Percentiles rank a stretch among this genome's conserved stretches.
Evolutionary conservation across 768 basidiomycete genomes (phyloP).

Genomic region (Clitopilus hobsonii): DNA sequence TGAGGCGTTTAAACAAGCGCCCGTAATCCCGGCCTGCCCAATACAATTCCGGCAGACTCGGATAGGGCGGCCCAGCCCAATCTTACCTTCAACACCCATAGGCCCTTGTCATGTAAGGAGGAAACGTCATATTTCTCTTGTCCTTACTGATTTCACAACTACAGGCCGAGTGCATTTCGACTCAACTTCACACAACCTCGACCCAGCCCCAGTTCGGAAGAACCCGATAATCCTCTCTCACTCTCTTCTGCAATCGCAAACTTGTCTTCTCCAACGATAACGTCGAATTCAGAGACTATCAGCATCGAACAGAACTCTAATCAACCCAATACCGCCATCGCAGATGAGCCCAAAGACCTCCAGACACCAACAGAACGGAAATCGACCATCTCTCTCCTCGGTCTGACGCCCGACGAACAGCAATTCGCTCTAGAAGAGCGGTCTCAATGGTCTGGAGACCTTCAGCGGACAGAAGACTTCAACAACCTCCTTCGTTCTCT

Average conservation of each 20-base stretch:
- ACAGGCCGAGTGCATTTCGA: background rate
- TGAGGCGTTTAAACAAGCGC: no score
- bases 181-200: background rate
- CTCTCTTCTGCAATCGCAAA: background rate
- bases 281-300: no score
- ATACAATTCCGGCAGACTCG: no score
- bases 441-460: background rate
- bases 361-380: background rate
- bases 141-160: no score
- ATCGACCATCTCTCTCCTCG: background rate
- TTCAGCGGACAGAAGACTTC: background rate
- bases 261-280: no score
- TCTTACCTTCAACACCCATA: no score
- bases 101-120: no score
- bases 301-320: no score
- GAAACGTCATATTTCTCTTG: no score
- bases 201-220: background rate
- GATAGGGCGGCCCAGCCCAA: no score
- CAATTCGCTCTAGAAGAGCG: background rate
- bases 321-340: background rate
- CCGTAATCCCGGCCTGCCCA: no score
- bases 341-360: background rate
- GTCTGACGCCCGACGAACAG: background rate
- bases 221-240: background rate
- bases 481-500: background rate